Base-by-base conservation (phyloP, 1,284 basidiomycete genomes). In the Ceratorhiza oryzae-sativae region DNA sequence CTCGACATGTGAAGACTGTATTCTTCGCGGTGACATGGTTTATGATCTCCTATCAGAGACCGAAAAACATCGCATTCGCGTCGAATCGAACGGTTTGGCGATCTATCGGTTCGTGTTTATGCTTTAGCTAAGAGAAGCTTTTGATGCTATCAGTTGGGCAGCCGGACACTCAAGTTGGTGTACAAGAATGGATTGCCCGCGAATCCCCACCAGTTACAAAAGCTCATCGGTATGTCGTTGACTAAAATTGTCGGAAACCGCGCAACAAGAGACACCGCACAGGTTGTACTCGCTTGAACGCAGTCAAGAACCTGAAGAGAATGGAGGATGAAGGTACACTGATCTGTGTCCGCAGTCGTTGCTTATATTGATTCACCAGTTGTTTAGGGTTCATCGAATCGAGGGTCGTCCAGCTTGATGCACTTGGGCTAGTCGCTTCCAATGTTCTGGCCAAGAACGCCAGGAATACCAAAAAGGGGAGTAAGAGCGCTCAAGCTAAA, bases 291-390 rank as follows among this genome's bases (percentile, higher is more conserved):
- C 49, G 53, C 4, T 48, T 27, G 18, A 39, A 48, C 20, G 71
- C 61, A 1, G 51, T 36, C 1, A 45, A 45, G 18, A 56, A 58
- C 18, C 34, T 56, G 20, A 63, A 58, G 9, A 61, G 71, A 32
- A 46, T 72, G 62, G 71, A 72, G 39, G 18, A 48, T 3, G 71
- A 72, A 67, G 71, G 71, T 67, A 36, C 1, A 48, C 23, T 9
- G n/a, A 23, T 27, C 25, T 18, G 15, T 5, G 42, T 18, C 36
- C 18, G 34, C 30, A 20, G 13, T 12, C 12, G 39, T 49, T 9
- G 42, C 1, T 34, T 42, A 2, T 34, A 9, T 9, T 49, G 10
- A 18, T 39, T 30, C 25, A 27, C 10, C 25, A 10, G 5, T 3
- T 9, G 18, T 2, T 2, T 61, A 72, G 71, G 62, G 6, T 67